Base-by-base conservation (phyloP, 1,139 yeast species). In the Yarrowia galli region DNA sequence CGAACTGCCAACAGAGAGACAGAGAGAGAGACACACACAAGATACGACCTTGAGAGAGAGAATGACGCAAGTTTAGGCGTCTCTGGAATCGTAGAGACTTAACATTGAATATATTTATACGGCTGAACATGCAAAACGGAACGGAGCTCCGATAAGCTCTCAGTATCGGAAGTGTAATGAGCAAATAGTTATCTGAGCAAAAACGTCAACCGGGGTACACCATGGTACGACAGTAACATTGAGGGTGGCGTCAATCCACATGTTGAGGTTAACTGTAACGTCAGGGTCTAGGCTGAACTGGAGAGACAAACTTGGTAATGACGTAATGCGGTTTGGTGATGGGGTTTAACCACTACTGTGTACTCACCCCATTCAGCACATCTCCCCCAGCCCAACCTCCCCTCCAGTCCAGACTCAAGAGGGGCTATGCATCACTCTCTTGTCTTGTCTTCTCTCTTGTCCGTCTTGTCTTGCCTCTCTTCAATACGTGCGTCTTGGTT, bases 1-100 rank as follows among this genome's bases (percentile, higher is more conserved):
- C 60, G 38, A 53, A 53, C 58, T n/a, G 42, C n/a, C 54, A 22
- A 15, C 32, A 36, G 32, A 51, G 58, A 51, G 28, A 28, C 7
- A 28, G 32, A 28, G 8, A 3, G 32, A 28, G 32, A 28, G 32
- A 28, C n/a, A n/a, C n/a, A n/a, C n/a, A n/a, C 32, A 28, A 28
- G 32, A 8, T 25, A 12, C 15, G 20, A 36, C 40, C 40, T 28
- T 28, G 40, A 36, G 40, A 36, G 40, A 36, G 40, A 36, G 40
- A 36, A 36, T 15, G 40, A 15, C 40, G 40, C 16, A 36, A 36
- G 40, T 36, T 12, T 15, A 36, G 40, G 40, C 40, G 40, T 40
- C 42, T 38, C 32, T 8, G 32, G 43, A 16, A 40, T 20, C 22
- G 46, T 20, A 42, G 46, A 42, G 25, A 42, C 9, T 42, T n/a